Conservation (phyloP, 768 basidiomycete species). For the Auricularia heimuer region DNA sequence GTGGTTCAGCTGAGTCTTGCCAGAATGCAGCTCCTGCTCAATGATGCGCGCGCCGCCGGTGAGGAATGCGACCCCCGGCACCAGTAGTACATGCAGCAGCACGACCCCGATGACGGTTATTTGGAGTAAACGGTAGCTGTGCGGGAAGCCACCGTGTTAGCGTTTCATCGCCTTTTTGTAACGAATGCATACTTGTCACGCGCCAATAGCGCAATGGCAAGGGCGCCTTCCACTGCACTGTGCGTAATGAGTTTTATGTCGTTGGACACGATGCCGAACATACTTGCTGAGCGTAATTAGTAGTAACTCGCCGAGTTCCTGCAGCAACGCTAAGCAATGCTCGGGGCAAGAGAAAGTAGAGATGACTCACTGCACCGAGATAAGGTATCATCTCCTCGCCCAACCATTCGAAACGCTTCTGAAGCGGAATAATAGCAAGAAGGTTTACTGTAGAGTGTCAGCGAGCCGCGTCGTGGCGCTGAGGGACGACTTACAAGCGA, state of each 20-base stretch:
- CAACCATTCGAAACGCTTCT: slow-evolving; percentile 56
- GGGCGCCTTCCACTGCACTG: slow-evolving; percentile 61
- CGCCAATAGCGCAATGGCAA: slow-evolving; percentile 56
- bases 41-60: slow-evolving; percentile 55
- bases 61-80: slow-evolving; percentile 61
- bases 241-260: not conserved
- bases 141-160: not conserved
- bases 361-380: slow-evolving; percentile 26
- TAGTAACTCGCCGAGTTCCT: slow-evolving; percentile 55
- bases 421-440: slow-evolving; percentile 55
- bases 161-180: not conserved
- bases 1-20: slow-evolving; percentile 53
- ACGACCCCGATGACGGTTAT: slow-evolving; percentile 42
- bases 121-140: not conserved
- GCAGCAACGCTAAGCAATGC: not conserved
- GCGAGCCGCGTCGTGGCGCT: not conserved
- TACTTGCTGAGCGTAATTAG: slow-evolving; percentile 58
- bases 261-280: slow-evolving; percentile 19
- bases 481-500: not conserved
- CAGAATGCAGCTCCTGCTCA: slow-evolving; percentile 56
- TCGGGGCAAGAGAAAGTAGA: not conserved
- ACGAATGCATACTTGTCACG: not conserved
- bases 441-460: slow-evolving; percentile 40
- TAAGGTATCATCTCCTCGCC: slow-evolving; percentile 49
- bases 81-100: slow-evolving; percentile 59